Evolutionary conservation across 805 yeast species (phyloP).

Genomic region (Hermanozyma aechmeae): DNA sequence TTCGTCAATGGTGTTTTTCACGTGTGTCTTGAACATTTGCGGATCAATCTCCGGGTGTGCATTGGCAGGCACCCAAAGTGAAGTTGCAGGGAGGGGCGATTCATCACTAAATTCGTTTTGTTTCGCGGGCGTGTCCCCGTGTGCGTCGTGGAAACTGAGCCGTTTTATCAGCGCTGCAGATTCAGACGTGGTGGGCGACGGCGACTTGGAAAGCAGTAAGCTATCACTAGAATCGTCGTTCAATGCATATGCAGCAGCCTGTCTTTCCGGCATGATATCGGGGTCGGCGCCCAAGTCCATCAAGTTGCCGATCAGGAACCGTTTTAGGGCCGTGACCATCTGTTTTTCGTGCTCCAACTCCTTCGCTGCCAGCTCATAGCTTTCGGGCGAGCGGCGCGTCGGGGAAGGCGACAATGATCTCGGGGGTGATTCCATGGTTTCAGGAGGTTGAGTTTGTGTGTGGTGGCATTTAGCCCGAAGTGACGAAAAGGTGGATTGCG

Average conservation of each 20-base stretch:
- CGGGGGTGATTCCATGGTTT: too few relatives aligned
- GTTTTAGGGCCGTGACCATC: conserved; percentile 63
- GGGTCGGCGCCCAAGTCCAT: conserved; percentile 82
- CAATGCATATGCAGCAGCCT: too few relatives aligned
- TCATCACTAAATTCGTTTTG: too few relatives aligned
- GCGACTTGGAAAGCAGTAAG: conserved; percentile 1
- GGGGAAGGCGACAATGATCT: too few relatives aligned
- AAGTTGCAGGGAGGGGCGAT: not conserved
- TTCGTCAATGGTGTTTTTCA: conserved; percentile 49
- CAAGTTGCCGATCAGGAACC: conserved; percentile 60
- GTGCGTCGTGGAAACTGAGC: too few relatives aligned
- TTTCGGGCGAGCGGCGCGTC: conserved; percentile 3
- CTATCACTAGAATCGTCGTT: conserved; percentile 1
- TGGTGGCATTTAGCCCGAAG: too few relatives aligned
- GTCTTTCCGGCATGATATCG: conserved; percentile 21
- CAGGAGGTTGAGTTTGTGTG: too few relatives aligned
- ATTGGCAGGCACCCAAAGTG: conserved; percentile 93
- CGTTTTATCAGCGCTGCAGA: not conserved
- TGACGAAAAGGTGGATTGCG: too few relatives aligned
- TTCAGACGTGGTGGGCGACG: conserved; percentile 1
- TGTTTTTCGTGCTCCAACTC: conserved; percentile 69
- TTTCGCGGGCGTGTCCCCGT: too few relatives aligned
- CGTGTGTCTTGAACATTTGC: conserved; percentile 65
- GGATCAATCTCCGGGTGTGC: conserved; percentile 95
- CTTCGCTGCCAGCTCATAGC: conserved; percentile 50